Conservation (phyloP, 495 filamentous ascomycete species). For the Podospora appendiculata region DNA sequence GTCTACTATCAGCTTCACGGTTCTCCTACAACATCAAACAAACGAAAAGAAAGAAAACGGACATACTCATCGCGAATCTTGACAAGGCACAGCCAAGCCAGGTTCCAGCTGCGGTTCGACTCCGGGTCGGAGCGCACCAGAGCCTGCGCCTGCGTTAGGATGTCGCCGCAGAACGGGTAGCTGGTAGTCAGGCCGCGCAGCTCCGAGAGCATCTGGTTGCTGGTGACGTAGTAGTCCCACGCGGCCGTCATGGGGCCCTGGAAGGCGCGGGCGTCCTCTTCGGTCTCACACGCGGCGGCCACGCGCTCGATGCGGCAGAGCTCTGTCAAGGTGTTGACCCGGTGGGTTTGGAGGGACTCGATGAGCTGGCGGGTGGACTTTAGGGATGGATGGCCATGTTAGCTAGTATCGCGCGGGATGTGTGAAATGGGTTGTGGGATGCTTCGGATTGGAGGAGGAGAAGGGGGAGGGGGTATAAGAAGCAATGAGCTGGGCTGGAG, state of each 20-base stretch:
- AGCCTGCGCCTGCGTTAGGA: conserved; percentile 58
- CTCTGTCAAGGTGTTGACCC: conserved; percentile 66
- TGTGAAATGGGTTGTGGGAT: not conserved
- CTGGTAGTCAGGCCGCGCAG: conserved; percentile 59
- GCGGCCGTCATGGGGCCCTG: conserved; percentile 59
- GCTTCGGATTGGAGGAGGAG: not conserved
- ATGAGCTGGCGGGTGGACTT: conserved; percentile 34
- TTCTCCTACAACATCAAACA: not conserved
- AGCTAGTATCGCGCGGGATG: not conserved
- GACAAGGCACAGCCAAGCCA: conserved; percentile 64
- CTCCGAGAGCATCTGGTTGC: conserved; percentile 66
- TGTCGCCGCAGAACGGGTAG: conserved; percentile 65
- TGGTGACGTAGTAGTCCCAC: conserved; percentile 68
- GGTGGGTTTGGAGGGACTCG: conserved; percentile 51
- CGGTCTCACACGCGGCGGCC: conserved; percentile 44
- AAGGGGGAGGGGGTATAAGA: not conserved
- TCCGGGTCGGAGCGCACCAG: conserved; percentile 57
- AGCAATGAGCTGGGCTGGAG: not conserved
- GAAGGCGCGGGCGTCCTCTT: conserved; percentile 49
- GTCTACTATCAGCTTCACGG: not conserved
- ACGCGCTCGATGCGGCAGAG: conserved; percentile 66
- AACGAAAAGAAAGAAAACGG: not conserved
- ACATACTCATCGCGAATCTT: conserved; percentile 63
- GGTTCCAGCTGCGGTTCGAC: conserved; percentile 66
- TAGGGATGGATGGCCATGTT: not conserved